phyloP scores from a whole-genome alignment of 441 rosid species.

The Adansonia gregorii region DNA sequence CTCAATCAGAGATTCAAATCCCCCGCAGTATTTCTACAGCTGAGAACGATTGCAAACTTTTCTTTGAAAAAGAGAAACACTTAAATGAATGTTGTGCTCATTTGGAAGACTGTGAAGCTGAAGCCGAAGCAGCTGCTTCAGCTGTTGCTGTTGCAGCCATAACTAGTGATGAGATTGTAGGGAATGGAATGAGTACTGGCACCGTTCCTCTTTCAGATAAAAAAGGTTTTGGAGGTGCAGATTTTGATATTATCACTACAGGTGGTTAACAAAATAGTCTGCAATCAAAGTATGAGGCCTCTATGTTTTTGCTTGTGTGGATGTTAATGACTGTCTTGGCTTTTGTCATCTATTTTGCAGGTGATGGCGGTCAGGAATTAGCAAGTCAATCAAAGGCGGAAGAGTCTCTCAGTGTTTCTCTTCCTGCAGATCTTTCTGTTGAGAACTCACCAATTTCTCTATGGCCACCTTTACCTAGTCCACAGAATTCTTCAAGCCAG shows the following conservation, averaged over 20 bases:
- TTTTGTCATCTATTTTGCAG: conserved; percentile 42
- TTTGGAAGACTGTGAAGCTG: conserved; percentile 81
- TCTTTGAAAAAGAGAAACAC: conserved; percentile 73
- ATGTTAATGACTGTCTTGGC: not conserved
- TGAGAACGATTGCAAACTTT: conserved; percentile 60
- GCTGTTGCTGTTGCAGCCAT: conserved; percentile 95
- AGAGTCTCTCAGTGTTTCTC: conserved; percentile 84
- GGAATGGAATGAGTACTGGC: conserved; percentile 49
- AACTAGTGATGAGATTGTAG: conserved; percentile 75
- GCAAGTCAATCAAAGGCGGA: conserved; percentile 74
- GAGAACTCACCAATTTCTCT: conserved; percentile 81
- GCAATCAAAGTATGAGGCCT: not conserved
- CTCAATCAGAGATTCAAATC: conserved; percentile 52
- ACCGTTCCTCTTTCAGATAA: conserved; percentile 59
- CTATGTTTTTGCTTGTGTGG: conserved; percentile 11
- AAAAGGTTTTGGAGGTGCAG: conserved; percentile 58
- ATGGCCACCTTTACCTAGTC: conserved; percentile 82
- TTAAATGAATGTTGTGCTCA: conserved; percentile 55
- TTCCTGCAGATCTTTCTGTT: conserved; percentile 96
- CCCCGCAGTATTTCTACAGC: conserved; percentile 48
- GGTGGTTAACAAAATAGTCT: conserved; percentile 34
- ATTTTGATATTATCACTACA: conserved; percentile 48
- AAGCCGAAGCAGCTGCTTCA: conserved; percentile 89
- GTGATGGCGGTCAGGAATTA: conserved; percentile 52
- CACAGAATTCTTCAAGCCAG: conserved; percentile 74